Evolutionary conservation across 176 grass and related monocot species (phyloP).

Genomic region (Pontederia crassipes): DNA sequence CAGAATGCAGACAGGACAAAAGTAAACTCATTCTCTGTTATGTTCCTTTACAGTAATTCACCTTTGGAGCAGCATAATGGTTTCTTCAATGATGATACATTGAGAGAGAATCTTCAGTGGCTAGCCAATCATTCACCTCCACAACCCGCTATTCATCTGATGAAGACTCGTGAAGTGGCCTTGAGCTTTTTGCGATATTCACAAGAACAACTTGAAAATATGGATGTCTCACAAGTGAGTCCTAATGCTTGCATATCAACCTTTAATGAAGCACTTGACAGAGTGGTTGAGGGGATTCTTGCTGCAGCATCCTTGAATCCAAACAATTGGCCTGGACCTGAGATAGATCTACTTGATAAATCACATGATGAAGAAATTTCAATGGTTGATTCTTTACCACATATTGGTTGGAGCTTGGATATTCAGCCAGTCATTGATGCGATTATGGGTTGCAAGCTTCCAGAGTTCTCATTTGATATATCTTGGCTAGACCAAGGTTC

Average conservation of each 20-base stretch:
- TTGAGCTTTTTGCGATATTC: conserved; percentile 47
- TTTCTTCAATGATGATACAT: conserved; percentile 61
- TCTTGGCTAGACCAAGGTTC: conserved; percentile 72
- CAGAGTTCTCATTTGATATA: conserved; percentile 38
- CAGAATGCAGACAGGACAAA: conserved; percentile 30
- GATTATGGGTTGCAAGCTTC: conserved; percentile 55
- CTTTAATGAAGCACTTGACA: conserved; percentile 56
- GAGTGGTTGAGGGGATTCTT: conserved; percentile 37
- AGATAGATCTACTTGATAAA: conserved; percentile 52
- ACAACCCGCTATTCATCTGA: conserved; percentile 48
- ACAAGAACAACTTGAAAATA: conserved; percentile 25
- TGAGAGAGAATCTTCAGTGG: conserved; percentile 67
- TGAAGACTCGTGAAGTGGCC: conserved; percentile 47
- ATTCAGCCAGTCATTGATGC: conserved; percentile 32
- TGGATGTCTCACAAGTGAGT: conserved; percentile 30
- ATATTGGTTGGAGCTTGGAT: conserved; percentile 50
- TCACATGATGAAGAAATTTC: conserved; percentile 36
- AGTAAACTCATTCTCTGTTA: conserved; percentile 38
- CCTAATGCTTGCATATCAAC: conserved; percentile 59
- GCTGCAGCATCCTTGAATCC: conserved; percentile 32
- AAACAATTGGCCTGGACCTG: conserved; percentile 59
- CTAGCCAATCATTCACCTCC: conserved; percentile 42
- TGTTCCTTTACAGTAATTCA: conserved; percentile 43
- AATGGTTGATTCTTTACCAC: conserved; percentile 59
- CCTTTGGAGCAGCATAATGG: conserved; percentile 25